Evolutionary conservation across 768 basidiomycete genomes (phyloP).

Genomic region (Obba rivulosa): DNA sequence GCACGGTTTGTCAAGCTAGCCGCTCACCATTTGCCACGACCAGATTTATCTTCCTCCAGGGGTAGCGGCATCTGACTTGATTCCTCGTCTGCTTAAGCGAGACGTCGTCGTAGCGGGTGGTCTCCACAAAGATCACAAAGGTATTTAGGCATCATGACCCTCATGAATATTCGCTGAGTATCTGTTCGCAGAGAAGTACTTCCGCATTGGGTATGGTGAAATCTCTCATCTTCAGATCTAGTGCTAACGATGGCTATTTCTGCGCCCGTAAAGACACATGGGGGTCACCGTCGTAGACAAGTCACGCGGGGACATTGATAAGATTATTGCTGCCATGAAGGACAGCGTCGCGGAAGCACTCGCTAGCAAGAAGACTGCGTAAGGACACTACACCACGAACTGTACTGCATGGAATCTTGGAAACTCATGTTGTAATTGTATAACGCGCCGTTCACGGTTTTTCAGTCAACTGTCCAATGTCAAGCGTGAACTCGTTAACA

Average conservation of each 20-base stretch:
- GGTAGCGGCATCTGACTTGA: conserved; percentile 65
- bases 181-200: conserved; percentile 68
- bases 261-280: conserved; percentile 62
- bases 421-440: conserved; percentile 10
- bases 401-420: too few species aligned
- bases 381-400: conserved; percentile 9
- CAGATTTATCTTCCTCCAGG: conserved; percentile 83
- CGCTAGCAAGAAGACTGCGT: conserved; percentile 23
- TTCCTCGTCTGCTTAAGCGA: conserved; percentile 67
- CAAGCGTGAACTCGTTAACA: not conserved
- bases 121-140: conserved; percentile 77
- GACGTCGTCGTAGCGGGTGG: conserved; percentile 86
- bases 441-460: not conserved
- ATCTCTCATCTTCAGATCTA: not conserved
- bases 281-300: conserved; percentile 74
- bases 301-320: conserved; percentile 70
- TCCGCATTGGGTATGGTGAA: conserved; percentile 72
- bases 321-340: conserved; percentile 58
- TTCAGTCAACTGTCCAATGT: not conserved
- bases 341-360: conserved; percentile 43
- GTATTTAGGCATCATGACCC: conserved; percentile 30
- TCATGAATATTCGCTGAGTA: not conserved
- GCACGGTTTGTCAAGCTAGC: conserved; percentile 1
- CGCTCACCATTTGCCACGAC: conserved; percentile 1
- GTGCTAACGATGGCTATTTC: conserved; percentile 1